A percentile compares a stretch with the other conserved stretches of the same genome.
phyloP scores from a whole-genome alignment of 2,329 filamentous ascomycete genomes.

The Cordyceps cateniannulata region DNA sequence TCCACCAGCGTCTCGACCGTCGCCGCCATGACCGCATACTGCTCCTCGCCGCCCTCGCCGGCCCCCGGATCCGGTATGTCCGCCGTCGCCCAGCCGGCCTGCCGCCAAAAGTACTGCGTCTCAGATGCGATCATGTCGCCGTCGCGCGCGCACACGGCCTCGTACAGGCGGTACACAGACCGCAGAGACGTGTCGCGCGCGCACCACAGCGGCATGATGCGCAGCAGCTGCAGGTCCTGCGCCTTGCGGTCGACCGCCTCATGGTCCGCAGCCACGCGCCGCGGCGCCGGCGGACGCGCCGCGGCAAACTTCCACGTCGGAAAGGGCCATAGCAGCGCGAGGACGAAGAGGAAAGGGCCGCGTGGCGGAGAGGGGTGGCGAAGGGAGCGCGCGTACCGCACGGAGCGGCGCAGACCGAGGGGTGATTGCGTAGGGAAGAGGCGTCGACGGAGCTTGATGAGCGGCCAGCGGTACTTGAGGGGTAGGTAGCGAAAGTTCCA shows the following conservation, averaged over 20 bases:
- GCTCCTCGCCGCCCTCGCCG: constrained; percentile 20
- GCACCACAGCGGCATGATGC: constrained; percentile 16
- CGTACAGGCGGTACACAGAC: constrained; percentile 23
- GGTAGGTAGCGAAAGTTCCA: constrained; percentile 18
- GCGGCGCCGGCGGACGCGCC: constrained; percentile 14
- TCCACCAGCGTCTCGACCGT: constrained; percentile 18
- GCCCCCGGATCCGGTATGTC: constrained; percentile 17
- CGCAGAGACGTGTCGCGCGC: constrained; percentile 22
- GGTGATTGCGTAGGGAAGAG: constrained; percentile 13
- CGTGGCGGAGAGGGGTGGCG: background rate
- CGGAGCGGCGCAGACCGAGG: constrained; percentile 13
- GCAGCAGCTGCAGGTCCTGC: constrained; percentile 13
- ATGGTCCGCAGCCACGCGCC: constrained; percentile 13
- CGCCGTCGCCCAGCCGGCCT: constrained; percentile 16
- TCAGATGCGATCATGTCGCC: constrained; percentile 20
- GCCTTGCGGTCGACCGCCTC: constrained; percentile 10
- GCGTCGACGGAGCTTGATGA: constrained; percentile 16
- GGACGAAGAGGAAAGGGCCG: constrained; percentile 13
- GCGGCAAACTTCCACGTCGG: constrained; percentile 14
- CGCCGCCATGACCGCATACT: constrained; percentile 20
- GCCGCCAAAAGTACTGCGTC: constrained; percentile 23
- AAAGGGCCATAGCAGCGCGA: constrained; percentile 14
- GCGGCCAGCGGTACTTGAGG: constrained; percentile 15
- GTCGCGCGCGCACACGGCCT: constrained; percentile 21
- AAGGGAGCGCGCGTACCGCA: background rate